Evolutionary conservation across 2,329 filamentous ascomycete genomes (phyloP).

Genomic region (Colletotrichum shisoi): DNA sequence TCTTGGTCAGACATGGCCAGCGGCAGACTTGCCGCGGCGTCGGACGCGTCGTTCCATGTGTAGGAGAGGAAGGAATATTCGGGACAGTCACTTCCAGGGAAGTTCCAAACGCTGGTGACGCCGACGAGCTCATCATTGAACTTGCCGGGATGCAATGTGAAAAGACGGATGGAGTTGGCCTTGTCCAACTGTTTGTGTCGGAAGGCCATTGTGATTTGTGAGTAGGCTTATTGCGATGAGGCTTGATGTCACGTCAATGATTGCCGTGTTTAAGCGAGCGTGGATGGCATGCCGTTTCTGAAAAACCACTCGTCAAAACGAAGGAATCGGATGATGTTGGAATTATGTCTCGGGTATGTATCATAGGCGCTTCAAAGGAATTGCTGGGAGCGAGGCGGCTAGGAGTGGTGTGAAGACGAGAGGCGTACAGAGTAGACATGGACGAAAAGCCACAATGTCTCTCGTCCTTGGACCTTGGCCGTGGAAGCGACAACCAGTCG

Average conservation of each 20-base stretch:
- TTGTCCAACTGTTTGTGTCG: neutral
- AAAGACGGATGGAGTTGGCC: neutral
- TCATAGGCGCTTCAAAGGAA: neutral
- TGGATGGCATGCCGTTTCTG: neutral
- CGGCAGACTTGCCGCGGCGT: neutral
- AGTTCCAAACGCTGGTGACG: too few species aligned
- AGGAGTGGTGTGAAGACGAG: neutral
- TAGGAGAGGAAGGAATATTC: neutral
- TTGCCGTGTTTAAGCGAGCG: neutral
- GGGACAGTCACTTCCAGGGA: neutral
- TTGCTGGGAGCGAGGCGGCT: neutral
- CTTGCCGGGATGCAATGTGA: neutral
- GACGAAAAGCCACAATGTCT: neutral
- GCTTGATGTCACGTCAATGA: too few species aligned
- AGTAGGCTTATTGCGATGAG: neutral
- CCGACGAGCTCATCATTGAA: neutral
- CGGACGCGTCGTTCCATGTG: neutral
- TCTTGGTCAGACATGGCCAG: neutral
- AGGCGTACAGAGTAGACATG: rapidly evolving
- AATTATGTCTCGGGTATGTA: neutral
- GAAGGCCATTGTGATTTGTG: neutral
- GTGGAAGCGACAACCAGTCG: rapidly evolving
- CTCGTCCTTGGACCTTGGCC: neutral
- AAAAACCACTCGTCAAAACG: neutral
- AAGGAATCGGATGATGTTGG: neutral